Evolutionary conservation across 2,329 filamentous ascomycete species (phyloP).

Genomic region (Pleochaeta shiraiana): DNA sequence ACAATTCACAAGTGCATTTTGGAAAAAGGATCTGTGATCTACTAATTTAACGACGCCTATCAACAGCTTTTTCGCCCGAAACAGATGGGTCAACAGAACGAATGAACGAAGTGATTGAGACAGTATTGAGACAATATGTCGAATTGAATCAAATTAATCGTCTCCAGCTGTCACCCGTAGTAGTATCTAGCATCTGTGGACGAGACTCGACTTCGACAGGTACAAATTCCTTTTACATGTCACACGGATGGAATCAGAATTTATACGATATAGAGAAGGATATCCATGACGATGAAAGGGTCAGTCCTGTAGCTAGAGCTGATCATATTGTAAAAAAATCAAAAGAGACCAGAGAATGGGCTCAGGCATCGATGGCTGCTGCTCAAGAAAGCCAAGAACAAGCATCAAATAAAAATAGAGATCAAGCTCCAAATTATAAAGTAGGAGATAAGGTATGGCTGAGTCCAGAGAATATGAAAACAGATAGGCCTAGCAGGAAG

Average conservation of each 20-base stretch:
- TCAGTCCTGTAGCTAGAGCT: not conserved
- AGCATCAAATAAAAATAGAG: not conserved
- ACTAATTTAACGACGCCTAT: not conserved
- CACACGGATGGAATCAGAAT: not conserved
- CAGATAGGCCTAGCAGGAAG: not conserved
- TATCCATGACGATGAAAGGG: not conserved
- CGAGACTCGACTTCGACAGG: not conserved
- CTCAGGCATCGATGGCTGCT: not conserved
- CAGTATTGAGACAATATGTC: not conserved
- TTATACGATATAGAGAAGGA: not conserved
- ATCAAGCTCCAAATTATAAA: not conserved
- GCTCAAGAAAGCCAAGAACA: not conserved
- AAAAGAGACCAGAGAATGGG: not conserved
- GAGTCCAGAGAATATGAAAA: constrained; percentile 3
- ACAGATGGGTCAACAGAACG: not conserved
- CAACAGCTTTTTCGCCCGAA: not conserved
- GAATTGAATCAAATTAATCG: not conserved
- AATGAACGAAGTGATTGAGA: not conserved
- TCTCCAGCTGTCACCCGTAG: not conserved
- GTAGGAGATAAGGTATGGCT: constrained; percentile 3
- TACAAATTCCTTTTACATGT: not conserved
- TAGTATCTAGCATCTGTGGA: not conserved
- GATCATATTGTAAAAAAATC: not conserved
- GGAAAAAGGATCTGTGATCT: not conserved
- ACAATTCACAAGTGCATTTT: not conserved